phyloP scores from a whole-genome alignment of 495 filamentous ascomycete genomes.

The Aspergillus cavernicola region DNA sequence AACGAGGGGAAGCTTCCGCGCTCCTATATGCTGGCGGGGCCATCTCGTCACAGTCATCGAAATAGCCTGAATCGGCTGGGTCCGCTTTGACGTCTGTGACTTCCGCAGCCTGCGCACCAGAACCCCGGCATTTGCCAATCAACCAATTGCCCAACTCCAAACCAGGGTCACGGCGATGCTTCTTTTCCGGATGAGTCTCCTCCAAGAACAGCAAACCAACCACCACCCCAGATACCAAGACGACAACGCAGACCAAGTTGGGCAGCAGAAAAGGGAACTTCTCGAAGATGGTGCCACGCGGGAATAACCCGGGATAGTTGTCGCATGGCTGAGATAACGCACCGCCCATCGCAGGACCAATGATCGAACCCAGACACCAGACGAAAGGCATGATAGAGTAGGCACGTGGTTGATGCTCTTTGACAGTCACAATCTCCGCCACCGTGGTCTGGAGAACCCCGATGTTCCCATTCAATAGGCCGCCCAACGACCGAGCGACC shows the following conservation, averaged over 20 bases:
- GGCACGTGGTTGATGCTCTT: slow-evolving; percentile 86
- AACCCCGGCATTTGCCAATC: slow-evolving; percentile 45
- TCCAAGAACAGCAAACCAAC: slow-evolving; percentile 89
- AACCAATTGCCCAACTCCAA: slow-evolving; percentile 74
- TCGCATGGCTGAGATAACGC: slow-evolving; percentile 80
- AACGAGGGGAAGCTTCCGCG: slow-evolving; percentile 60
- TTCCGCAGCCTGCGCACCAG: slow-evolving; percentile 34
- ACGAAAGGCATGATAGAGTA: slow-evolving; percentile 97
- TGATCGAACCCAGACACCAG: slow-evolving; percentile 91
- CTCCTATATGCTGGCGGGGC: slow-evolving; percentile 62
- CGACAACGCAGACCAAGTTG: slow-evolving; percentile 81
- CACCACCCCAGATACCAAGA: slow-evolving; percentile 73
- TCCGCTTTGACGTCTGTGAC: slow-evolving; percentile 27
- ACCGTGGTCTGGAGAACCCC: slow-evolving; percentile 95
- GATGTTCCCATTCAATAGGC: slow-evolving; percentile 92
- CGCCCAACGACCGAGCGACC: slow-evolving; percentile 82
- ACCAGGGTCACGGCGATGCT: slow-evolving; percentile 68
- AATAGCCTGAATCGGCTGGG: slow-evolving; percentile 45
- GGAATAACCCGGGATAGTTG: slow-evolving; percentile 75
- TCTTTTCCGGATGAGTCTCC: slow-evolving; percentile 89
- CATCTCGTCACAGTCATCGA: slow-evolving; percentile 54
- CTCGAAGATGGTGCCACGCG: slow-evolving; percentile 72
- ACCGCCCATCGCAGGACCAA: slow-evolving; percentile 88
- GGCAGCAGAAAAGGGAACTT: slow-evolving; percentile 87
- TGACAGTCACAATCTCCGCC: slow-evolving; percentile 83